Evolutionary conservation across 441 rosid genomes (phyloP), one percentile per base, ranked within the genome.

Genomic region (Arabidopsis lyrata): DNA sequence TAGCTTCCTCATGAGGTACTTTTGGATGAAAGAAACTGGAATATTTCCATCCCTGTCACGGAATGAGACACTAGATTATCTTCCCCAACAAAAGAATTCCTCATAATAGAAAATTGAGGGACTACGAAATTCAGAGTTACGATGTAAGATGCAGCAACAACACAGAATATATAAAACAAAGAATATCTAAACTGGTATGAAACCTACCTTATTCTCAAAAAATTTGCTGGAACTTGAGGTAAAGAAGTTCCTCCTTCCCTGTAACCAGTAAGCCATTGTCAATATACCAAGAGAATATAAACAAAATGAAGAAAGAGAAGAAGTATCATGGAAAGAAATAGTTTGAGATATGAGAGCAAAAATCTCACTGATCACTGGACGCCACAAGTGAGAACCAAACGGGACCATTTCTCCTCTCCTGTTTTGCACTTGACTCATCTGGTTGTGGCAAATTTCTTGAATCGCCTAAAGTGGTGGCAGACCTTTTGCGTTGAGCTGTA

Each of bases 1-100:
- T 63, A 95, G 85, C 86, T 95, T 95, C 92, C 68, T 84, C 87
- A 77, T 77, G 77, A 95, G 86, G 83, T 95, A 95, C 83, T 92
- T 90, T 48, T 92, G 97, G 83, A 95, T 83, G 66, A 76, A 87
- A 63, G 94, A 90, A 75, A 95, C 95, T 2, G 96, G 90, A 59
- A 88, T 70, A 52, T 74, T 90, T 65, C 96, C 94, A 83, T 90
- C 96, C 86, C 99, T 95, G 86, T 55, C 47, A 71, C 24, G 47
- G 39, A 71, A 57, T 49, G 47, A 57, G 18, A 71, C 16, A 62
- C 16, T 1, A 24, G 15, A 38, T 76, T 20, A 76, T 45, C 49
- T n/a, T 44, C 49, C 49, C 18, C 52, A 48, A 16, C 52, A 48
- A 48, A 3, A 48, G 52, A 47, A 47, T 47, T 15, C 11, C 16